Base-by-base conservation (phyloP, 179 eudicot genomes). In the Camellia oleifera region DNA sequence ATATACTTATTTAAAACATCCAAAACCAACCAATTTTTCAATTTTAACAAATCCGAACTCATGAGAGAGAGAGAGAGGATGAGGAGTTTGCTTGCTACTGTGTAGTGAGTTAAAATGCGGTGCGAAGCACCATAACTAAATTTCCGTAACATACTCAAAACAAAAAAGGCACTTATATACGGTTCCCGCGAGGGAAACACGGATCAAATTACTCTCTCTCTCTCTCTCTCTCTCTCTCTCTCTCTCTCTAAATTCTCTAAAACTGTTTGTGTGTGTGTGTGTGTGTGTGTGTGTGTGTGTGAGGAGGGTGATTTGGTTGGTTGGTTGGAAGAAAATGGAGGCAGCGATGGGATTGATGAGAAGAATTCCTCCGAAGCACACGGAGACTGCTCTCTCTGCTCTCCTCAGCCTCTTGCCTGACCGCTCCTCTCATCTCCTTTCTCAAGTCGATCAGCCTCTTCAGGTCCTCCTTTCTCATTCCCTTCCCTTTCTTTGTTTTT, bases 311-410 rank as follows among this genome's bases (percentile, higher is more conserved):
- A 15, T 53, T 12, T 50, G 56, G 75, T 32, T 20, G 75, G 52
- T 48, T 7, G 78, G 17, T 58, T 56, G 67, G 7, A 32, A 13
- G 48, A 76, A 61, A 72, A 94, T 94, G 98, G 98, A 94, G 78
- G 98, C 96, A 63, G 98, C 98, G 26, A 90, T 94, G 98, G 98
- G 98, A n/a, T 82, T 94, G 88, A 93, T 93, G 97, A 83, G 98
- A 81, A 87, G 98, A 62, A 90, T 93, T 17, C 96, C 90, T 66
- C 98, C 98, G 10, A 94, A 90, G 84, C 91, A 89, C 72, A 69
- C 90, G 0, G 98, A 94, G 23, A 88, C 96, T 3, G 96, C 97
- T 54, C 88, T 94, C 67, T 88, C 97, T 45, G 97, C 98, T 63
- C 90, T 94, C 11, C 88, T 94, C n/a, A 90, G 90, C 80, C 92